Evolutionary conservation across 306 rosid species (phyloP).

Genomic region (Prunus fruticosa): DNA sequence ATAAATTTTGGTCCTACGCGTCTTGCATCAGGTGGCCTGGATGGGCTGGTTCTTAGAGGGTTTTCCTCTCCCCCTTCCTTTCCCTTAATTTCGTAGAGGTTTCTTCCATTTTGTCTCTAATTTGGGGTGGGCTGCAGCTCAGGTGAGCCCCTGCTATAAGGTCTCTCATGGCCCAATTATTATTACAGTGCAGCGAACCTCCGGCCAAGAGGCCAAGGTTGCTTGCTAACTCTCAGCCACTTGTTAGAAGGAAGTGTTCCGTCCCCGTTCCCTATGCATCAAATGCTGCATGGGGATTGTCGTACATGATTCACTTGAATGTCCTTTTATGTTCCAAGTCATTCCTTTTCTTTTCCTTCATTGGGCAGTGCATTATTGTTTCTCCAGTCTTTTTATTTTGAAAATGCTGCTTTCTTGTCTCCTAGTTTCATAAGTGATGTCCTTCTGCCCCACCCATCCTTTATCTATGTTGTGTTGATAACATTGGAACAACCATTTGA

Average conservation of each 20-base stretch:
- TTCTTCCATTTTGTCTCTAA: neutral
- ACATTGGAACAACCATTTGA: slow-evolving; percentile 10
- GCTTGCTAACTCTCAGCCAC: no score
- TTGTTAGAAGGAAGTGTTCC: neutral
- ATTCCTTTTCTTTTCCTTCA: neutral
- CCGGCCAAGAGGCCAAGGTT: no score
- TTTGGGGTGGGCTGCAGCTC: neutral
- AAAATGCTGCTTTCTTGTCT: neutral
- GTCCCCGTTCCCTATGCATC: neutral
- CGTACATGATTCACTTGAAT: neutral
- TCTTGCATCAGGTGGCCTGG: neutral
- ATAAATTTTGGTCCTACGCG: no score
- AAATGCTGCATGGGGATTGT: neutral
- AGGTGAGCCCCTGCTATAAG: neutral
- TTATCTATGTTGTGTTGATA: neutral
- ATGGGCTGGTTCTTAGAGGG: neutral
- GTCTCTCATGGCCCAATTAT: no score
- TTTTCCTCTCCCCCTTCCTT: neutral
- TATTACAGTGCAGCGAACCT: no score
- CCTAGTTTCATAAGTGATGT: neutral
- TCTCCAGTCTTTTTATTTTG: neutral
- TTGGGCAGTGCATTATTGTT: neutral
- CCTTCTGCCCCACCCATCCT: neutral
- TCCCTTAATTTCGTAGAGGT: neutral
- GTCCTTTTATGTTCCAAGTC: neutral